A percentile compares a stretch with the other conserved stretches of the same genome.
phyloP scores from a whole-genome alignment of 257 asterid species.

The Gentiana macrophylla region DNA sequence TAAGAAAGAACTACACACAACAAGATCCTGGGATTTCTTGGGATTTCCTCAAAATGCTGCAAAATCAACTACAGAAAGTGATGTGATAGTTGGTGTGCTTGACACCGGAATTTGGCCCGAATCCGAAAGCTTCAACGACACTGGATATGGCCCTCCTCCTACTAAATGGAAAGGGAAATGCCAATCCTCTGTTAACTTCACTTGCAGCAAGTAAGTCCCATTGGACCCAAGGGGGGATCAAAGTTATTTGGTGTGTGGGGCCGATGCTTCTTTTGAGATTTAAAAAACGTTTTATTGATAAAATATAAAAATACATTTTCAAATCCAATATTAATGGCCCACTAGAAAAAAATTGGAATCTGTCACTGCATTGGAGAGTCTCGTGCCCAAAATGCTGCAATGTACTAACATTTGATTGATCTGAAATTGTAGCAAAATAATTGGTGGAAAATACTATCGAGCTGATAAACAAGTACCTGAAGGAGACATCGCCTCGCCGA shows the following conservation, averaged over 20 bases:
- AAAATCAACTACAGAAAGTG: constrained; percentile 49
- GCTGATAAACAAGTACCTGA: background rate
- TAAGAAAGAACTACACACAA: constrained; percentile 47
- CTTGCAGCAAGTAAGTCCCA: background rate
- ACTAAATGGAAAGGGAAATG: constrained; percentile 60
- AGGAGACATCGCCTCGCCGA: constrained; percentile 4
- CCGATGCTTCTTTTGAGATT: background rate
- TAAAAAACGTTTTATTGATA: too few relatives aligned
- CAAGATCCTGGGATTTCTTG: constrained; percentile 78
- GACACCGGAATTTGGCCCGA: constrained; percentile 83
- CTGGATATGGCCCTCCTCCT: constrained; percentile 65
- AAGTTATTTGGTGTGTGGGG: background rate
- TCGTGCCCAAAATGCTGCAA: too few relatives aligned
- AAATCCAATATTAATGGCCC: too few relatives aligned
- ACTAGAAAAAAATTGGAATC: background rate
- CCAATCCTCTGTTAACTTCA: background rate
- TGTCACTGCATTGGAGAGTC: too few relatives aligned
- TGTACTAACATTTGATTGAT: constrained; percentile 9
- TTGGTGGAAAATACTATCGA: constrained; percentile 35
- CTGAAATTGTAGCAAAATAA: constrained; percentile 57
- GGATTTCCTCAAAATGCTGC: constrained; percentile 36
- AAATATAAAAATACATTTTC: too few relatives aligned
- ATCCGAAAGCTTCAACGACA: constrained; percentile 59
- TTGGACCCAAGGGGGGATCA: background rate
- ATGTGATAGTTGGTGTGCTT: constrained; percentile 49